Conservation (phyloP, 805 yeast genomes). For the Schwanniomyces polymorphus region DNA sequence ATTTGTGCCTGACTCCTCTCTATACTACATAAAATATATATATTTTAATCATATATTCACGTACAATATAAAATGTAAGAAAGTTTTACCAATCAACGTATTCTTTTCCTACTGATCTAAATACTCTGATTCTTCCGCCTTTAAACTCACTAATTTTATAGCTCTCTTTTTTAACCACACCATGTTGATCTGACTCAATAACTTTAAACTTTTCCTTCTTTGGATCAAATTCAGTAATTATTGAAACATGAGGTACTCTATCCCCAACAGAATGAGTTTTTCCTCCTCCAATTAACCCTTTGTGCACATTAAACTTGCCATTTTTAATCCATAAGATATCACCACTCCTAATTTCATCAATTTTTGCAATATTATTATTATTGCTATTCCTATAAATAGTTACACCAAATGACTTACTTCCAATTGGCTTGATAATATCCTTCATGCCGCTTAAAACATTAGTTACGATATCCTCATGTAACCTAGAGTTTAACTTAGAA, state of each 20-base stretch:
- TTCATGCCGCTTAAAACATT: slow-evolving; percentile 16
- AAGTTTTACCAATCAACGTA: slow-evolving; percentile 65
- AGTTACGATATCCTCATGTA: slow-evolving; percentile 24
- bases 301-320: slow-evolving; percentile 72
- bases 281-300: slow-evolving; percentile 38
- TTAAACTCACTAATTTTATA: slow-evolving; percentile 73
- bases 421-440: slow-evolving; percentile 54
- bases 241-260: slow-evolving; percentile 41
- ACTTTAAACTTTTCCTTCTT: slow-evolving; percentile 71
- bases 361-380: slow-evolving; percentile 42
- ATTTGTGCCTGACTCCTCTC: neutral
- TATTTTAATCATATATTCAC: neutral
- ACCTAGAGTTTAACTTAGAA: slow-evolving; percentile 30
- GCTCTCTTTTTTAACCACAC: slow-evolving; percentile 57
- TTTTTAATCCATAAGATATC: slow-evolving; percentile 77
- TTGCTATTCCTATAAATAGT: slow-evolving; percentile 55
- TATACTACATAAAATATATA: neutral
- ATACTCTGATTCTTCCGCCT: slow-evolving; percentile 77
- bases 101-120: slow-evolving; percentile 72
- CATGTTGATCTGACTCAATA: slow-evolving; percentile 52
- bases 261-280: slow-evolving; percentile 56
- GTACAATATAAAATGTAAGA: neutral
- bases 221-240: slow-evolving; percentile 73
- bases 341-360: slow-evolving; percentile 74
- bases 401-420: slow-evolving; percentile 71